Base-by-base conservation (phyloP, 2,329 filamentous ascomycete species). In the Emmonsiellopsis sp. region DNA sequence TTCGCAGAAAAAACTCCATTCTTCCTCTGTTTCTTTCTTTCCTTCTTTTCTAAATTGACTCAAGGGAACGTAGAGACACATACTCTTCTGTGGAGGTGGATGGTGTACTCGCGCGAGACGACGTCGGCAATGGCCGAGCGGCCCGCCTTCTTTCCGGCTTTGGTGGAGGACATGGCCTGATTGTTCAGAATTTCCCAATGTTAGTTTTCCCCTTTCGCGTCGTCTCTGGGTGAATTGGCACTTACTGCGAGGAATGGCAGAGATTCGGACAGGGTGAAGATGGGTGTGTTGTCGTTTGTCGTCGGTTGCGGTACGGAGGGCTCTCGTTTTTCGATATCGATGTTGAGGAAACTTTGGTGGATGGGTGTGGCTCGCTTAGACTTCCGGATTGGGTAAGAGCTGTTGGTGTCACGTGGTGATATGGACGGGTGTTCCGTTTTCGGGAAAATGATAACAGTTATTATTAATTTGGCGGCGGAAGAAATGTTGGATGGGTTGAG, bases 71-170 rank as follows among this genome's bases (percentile, higher is more conserved):
- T 48, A 54, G 36, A 54, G 69, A 67, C 75, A 87, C 87, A 75
- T 91, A 94, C 88, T 79, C 92, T 87, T 88, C 95, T 97, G 88
- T 98, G 93, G 70, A 98, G 81, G 85, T 98, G 92, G 81, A 98
- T 97, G 78, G 93, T 98, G 86, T 98, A 98, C 83, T 98, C 94
- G 84, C 93, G 89, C 71, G 93, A 86, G 77, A 98, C 92, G 74
- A 98, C 94, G 79, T 98, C 92, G 78, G 89, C 86, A 77, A 98
- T 95, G 81, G 94, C 94, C 77, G 89, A 95, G 74, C 91, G 88
- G 70, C 77, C 74, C 66, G 75, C 68, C 79, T 86, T 87, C 81
- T 85, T 86, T 74, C 76, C 78, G 68, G 77, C 78, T 84, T 86
- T 74, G 70, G 69, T 64, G 63, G 74, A 82, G 68, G 83, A 85